A percentile compares a stretch with the other conserved stretches of the same genome.
phyloP scores from a whole-genome alignment of 1,284 basidiomycete genomes.

The Athelia psychrophila region DNA sequence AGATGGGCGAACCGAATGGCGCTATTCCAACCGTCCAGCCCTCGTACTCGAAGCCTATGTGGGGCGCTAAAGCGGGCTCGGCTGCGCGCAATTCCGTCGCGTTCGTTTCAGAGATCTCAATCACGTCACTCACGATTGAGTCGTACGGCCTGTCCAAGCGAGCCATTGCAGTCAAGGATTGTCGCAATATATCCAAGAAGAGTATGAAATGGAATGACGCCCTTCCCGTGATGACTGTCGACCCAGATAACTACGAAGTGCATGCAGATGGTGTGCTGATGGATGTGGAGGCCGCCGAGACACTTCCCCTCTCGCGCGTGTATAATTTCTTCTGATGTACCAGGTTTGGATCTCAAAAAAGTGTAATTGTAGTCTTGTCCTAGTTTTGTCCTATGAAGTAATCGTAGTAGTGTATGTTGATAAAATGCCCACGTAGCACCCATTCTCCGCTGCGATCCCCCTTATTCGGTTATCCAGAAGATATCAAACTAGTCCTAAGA shows the following conservation, averaged over 20 bases:
- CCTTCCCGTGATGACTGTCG: constrained; percentile 85
- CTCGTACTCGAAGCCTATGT: constrained; percentile 85
- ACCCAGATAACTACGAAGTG: constrained; percentile 93
- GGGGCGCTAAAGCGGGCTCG: constrained; percentile 73
- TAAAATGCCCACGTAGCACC: too few species aligned
- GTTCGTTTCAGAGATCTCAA: constrained; percentile 82
- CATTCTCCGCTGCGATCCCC: too few species aligned
- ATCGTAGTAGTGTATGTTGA: too few species aligned
- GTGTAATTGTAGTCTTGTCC: too few species aligned
- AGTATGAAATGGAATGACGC: constrained; percentile 94
- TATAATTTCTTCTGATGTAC: constrained; percentile 73
- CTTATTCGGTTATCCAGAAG: too few species aligned
- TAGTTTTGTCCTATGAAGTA: too few species aligned
- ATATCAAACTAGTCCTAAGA: too few species aligned
- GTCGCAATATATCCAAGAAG: constrained; percentile 76
- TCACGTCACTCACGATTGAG: constrained; percentile 59
- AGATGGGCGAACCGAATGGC: constrained; percentile 93
- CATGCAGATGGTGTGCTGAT: constrained; percentile 42
- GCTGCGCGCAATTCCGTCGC: constrained; percentile 80
- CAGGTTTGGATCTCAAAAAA: not conserved
- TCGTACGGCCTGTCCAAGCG: constrained; percentile 78
- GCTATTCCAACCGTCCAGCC: constrained; percentile 96
- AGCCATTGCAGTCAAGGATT: constrained; percentile 74
- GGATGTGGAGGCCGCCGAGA: constrained; percentile 76
- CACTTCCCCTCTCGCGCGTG: constrained; percentile 63